Base-by-base conservation (phyloP, 768 basidiomycete genomes). In the Collybiopsis confluens region DNA sequence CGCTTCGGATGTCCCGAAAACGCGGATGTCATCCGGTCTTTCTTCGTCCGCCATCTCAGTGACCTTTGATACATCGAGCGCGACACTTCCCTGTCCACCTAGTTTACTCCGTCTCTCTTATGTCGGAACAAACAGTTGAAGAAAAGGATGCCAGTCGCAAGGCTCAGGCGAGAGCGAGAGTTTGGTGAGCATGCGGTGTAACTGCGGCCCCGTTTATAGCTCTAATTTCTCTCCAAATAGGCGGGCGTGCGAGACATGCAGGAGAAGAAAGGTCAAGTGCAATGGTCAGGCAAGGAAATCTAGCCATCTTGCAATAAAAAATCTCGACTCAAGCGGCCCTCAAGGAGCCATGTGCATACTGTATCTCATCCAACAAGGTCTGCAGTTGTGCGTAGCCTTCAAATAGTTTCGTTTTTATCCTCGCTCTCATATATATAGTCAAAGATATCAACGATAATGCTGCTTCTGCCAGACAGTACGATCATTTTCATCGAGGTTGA, bases 381-480 rank as follows among this genome's bases (percentile, higher is more conserved):
- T 61, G 59, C 50, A 61, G 58, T 52, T 61, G 59, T 61, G 47
- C 41, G 59, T 46, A 4, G 35, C 23, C 30, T 26, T 15, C 9
- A 37, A n/a, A 21, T 30, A 24, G 15, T 30, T 8, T 30, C 40
- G 18, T n/a, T 47, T 11, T 20, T 26, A 5, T 37, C n/a, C 13
- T 21, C n/a, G 13, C 42, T 9, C 21, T 47, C 26, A 53, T 33
- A 24, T 37, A 21, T 35, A 2, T 48, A 61, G 59, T 59, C 47
- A 59, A 59, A 45, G 59, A 61, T 20, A 59, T 56, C 38, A 59
- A 50, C 48, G 59, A 61, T 45, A 61, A 61, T 51, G 59, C 58
- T 18, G 54, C 58, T 45, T 41, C 50, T 26, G 50, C 59, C 24
- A 54, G 59, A 52, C 59, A 61, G 59, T 61, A 37, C 36, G 59